Evolutionary conservation across 768 basidiomycete species (phyloP), one percentile per base, ranked within the genome.

Genomic region (Trichaptum fuscoviolaceum): DNA sequence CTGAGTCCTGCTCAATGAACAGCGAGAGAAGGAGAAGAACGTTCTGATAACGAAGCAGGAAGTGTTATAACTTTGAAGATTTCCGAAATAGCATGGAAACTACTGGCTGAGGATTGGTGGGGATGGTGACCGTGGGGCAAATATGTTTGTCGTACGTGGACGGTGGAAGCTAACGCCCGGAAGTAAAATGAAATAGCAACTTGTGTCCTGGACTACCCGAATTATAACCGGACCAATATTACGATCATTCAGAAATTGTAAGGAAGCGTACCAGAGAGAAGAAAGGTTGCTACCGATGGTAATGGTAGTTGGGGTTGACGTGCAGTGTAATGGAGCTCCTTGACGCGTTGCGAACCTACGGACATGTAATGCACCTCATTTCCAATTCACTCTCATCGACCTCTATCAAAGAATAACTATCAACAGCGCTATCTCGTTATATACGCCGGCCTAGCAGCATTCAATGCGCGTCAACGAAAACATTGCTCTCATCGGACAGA

Each of bases 381-480:
- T 3, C 2, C 30, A 30, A 30, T 30, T 3, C 30, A 30, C 30
- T 3, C 30, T 30, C 30, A 30, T 30, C 8, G 8, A 30, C 30
- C 30, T 3, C 8, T 8, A 30, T 30, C 30, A 3, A 30, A 30
- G 30, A 30, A 30, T 30, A 30, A 2, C 4, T 30, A 30, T 30
- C 30, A 30, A 30, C 8, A 30, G 8, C 30, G 30, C 30, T 30
- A 30, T 8, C 30, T 30, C 30, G 8, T 3, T 3, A 30, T 8
- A 3, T 30, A 30, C 30, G 30, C 30, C 30, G 30, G 30, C 30
- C 8, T 30, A 30, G 30, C 8, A 30, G 8, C 30, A 30, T 20
- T 52, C 42, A 52, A 93, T 94, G 92, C 83, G 80, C 65, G 77
- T 84, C 64, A 94, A 94, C 77, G 80, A 83, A 66, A 75, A 83